Evolutionary conservation across 495 filamentous ascomycete species (phyloP), one percentile per base, ranked within the genome.

Genomic region (Haplographium delicatum): DNA sequence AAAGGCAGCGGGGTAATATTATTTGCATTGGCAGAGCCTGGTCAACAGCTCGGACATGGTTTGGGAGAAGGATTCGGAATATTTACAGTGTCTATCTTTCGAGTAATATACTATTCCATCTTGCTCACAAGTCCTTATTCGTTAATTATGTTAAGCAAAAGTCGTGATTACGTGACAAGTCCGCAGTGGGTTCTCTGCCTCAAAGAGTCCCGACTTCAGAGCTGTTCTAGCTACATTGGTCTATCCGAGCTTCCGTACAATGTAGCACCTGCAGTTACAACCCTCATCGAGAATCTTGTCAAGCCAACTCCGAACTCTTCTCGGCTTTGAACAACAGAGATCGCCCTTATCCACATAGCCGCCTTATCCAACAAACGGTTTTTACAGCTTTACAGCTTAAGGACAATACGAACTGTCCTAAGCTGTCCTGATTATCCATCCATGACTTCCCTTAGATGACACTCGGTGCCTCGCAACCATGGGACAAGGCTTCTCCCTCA

Each of bases 401-500:
- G 50, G 53, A 54, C 47, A 49, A 40, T 19, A 4, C 23, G 27
- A n/a, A 23, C 39, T 56, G 48, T 50, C 50, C 58, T 50, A 33
- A 44, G 47, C 51, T 51, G 42, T 46, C 10, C 5, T 18, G 16
- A 9, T 43, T 16, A 30, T 28, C 28, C 40, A 37, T 46, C 44
- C 30, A 58, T 62, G 55, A 54, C 27, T 53, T 50, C 39, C n/a
- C 24, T 19, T 47, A 51, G 46, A 59, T 62, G 53, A 59, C 45
- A 23, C 15, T 35, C 38, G 33, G 44, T 15, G 2, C 23, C 31
- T 47, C 26, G 35, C 50, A 45, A 80, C 43, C 58, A 99, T 99
- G 94, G 94, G 94, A 50, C 94, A 99, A 75, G 89, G 87, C 61
- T 96, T 95, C 69, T 97, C 94, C 55, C 78, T 94, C 49, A 85